Percentiles rank a stretch among this genome's conserved stretches.
Conservation (phyloP, 1,284 basidiomycete genomes). For the Pisolithus thermaeus region DNA sequence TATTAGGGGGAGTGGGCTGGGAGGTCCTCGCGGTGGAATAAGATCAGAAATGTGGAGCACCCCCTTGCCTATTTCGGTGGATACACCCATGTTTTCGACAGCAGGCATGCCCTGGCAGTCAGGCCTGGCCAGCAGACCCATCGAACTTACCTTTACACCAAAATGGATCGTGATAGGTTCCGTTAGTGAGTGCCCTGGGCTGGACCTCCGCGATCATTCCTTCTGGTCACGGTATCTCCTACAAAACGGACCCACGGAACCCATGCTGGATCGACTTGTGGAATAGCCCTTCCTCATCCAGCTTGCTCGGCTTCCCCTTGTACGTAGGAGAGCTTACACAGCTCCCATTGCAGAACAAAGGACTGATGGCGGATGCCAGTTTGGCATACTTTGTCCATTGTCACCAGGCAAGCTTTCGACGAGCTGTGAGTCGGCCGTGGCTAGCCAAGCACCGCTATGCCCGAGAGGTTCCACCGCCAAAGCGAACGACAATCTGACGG, state of each 20-base stretch:
- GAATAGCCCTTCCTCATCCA: not conserved
- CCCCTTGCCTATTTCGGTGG: constrained; percentile 22
- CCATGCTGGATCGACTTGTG: not conserved
- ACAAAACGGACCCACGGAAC: not conserved
- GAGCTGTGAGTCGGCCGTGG: not conserved
- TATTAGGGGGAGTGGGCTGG: constrained; percentile 13
- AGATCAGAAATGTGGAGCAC: constrained; percentile 11
- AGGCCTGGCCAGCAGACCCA: not conserved
- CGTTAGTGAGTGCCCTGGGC: not conserved
- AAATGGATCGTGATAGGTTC: not conserved
- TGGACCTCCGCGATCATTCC: not conserved
- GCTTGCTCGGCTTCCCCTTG: not conserved
- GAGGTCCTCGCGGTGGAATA: not conserved
- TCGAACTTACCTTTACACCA: not conserved
- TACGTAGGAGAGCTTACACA: not conserved
- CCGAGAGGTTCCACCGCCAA: too few relatives aligned
- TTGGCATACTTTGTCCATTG: too few relatives aligned
- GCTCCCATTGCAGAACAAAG: not conserved
- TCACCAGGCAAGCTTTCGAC: not conserved
- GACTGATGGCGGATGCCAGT: not conserved
- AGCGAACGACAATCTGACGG: not conserved
- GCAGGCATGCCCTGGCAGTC: not conserved
- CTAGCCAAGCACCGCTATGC: not conserved
- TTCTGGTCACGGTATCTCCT: not conserved
- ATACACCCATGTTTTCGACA: not conserved